Conservation (phyloP, 179 eudicot species). For the Camellia oleifera region DNA sequence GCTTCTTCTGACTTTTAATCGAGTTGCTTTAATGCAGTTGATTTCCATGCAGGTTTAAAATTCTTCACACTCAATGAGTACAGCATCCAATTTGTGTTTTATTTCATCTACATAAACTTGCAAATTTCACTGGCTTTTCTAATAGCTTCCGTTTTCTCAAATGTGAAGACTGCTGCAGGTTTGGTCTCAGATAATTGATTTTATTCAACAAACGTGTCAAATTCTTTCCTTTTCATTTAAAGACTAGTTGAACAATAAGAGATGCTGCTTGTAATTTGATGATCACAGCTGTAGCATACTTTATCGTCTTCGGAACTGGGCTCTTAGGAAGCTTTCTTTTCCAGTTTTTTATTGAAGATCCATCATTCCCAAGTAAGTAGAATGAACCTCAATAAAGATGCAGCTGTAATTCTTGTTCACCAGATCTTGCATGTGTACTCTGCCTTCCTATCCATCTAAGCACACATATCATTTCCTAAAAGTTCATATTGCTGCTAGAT, state of each 20-base stretch:
- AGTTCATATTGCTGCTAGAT: not conserved
- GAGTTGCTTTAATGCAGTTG: slow-evolving; percentile 9
- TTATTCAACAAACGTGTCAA: not conserved
- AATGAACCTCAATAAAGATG: slow-evolving; percentile 1
- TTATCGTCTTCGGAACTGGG: slow-evolving; percentile 72
- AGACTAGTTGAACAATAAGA: not conserved
- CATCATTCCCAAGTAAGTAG: slow-evolving; percentile 50
- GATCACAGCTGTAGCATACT: slow-evolving; percentile 67
- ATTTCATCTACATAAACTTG: slow-evolving; percentile 75
- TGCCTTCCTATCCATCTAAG: not conserved
- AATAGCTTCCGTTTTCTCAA: slow-evolving; percentile 65
- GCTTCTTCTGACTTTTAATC: slow-evolving; percentile 4
- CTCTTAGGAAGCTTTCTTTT: slow-evolving; percentile 76
- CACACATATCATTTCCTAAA: not conserved
- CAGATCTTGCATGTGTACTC: not conserved
- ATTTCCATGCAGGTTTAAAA: slow-evolving; percentile 59
- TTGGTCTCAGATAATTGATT: slow-evolving; percentile 18
- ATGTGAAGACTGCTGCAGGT: slow-evolving; percentile 84
- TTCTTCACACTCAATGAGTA: slow-evolving; percentile 70
- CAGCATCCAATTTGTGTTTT: slow-evolving; percentile 87
- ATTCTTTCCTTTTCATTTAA: not conserved
- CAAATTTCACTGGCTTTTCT: slow-evolving; percentile 84
- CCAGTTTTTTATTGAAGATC: slow-evolving; percentile 62
- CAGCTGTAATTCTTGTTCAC: not conserved
- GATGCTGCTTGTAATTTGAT: not conserved